Evolutionary conservation across 495 filamentous ascomycete species (phyloP).

Genomic region (Clavariopsis aquatica): DNA sequence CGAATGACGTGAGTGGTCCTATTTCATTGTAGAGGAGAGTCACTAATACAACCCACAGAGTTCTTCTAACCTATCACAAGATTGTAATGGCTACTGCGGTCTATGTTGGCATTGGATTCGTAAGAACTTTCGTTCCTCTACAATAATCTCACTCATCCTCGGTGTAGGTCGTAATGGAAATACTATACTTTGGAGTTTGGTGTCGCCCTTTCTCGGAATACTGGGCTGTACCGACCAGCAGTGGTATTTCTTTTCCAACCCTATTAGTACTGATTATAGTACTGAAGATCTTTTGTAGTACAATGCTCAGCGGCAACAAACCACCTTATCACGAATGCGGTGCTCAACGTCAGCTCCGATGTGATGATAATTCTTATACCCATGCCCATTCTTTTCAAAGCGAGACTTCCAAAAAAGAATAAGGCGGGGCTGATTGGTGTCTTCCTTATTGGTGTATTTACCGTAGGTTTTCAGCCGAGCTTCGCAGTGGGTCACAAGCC

Average conservation of each 20-base stretch:
- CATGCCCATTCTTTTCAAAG: conserved; percentile 58
- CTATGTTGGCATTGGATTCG: conserved; percentile 57
- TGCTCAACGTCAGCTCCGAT: conserved; percentile 67
- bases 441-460: conserved; percentile 60
- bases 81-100: conserved; percentile 55
- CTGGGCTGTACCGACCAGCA: conserved; percentile 50
- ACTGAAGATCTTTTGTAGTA: conserved; percentile 22
- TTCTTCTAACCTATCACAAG: conserved; percentile 49
- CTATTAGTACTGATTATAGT: conserved; percentile 37
- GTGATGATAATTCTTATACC: conserved; percentile 61
- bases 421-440: conserved; percentile 55
- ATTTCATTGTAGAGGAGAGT: background rate
- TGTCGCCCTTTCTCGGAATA: conserved; percentile 63
- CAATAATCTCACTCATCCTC: background rate
- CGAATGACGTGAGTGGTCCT: conserved; percentile 52
- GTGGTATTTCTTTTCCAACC: background rate
- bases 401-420: conserved; percentile 51
- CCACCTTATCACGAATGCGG: conserved; percentile 65
- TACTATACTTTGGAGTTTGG: conserved; percentile 63
- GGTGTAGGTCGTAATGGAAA: conserved; percentile 52
- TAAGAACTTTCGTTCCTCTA: conserved; percentile 23
- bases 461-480: conserved; percentile 39
- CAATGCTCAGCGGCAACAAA: conserved; percentile 50
- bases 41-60: conserved; percentile 24
- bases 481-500: background rate